phyloP scores from a whole-genome alignment of 768 basidiomycete genomes.

The Suillus cothurnatus region DNA sequence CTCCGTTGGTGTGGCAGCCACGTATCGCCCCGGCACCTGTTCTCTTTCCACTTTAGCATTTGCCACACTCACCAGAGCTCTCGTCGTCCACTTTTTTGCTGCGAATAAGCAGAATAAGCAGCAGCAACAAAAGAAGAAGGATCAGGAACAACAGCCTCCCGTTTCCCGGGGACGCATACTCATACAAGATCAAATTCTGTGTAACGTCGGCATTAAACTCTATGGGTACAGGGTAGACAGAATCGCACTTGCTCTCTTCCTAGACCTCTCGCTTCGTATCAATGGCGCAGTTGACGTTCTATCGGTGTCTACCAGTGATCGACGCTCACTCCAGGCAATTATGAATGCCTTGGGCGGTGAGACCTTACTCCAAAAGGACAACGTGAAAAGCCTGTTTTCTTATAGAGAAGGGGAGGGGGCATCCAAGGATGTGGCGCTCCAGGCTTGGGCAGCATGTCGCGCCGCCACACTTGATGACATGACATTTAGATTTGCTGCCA shows the following conservation, averaged over 20 bases:
- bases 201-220: constrained; percentile 31
- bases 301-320: constrained; percentile 29
- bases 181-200: constrained; percentile 37
- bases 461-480: constrained; percentile 32
- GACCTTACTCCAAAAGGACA: constrained; percentile 24
- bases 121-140: constrained; percentile 5
- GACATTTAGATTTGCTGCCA: constrained; percentile 13
- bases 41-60: constrained; percentile 42
- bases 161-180: constrained; percentile 19
- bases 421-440: constrained; percentile 32
- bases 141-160: not conserved
- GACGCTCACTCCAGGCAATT: constrained; percentile 37
- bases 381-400: constrained; percentile 34
- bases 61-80: constrained; percentile 35
- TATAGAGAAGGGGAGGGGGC: constrained; percentile 23
- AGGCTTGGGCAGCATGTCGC: constrained; percentile 49
- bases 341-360: constrained; percentile 43
- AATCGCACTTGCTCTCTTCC: constrained; percentile 40
- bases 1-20: constrained; percentile 45
- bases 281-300: constrained; percentile 43
- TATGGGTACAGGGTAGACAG: constrained; percentile 50
- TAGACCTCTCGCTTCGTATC: constrained; percentile 41
- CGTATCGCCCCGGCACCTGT: constrained; percentile 39
- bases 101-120: constrained; percentile 12
- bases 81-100: constrained; percentile 37